phyloP scores from a whole-genome alignment of 306 rosid species.

The Senna tora region DNA sequence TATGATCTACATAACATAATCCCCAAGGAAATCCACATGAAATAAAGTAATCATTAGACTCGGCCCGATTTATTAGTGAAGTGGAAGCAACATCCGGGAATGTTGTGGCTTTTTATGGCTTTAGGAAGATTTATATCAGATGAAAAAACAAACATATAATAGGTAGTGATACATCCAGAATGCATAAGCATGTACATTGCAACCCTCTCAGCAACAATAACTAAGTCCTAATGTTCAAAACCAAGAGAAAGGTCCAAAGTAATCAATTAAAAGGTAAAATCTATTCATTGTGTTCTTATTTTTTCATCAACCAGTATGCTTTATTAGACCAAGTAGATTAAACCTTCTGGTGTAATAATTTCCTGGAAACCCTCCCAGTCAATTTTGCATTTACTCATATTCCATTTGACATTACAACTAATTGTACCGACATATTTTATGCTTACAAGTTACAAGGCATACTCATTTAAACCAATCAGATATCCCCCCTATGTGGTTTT shows the following conservation, averaged over 20 bases:
- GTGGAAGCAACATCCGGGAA: background rate
- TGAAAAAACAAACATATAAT: background rate
- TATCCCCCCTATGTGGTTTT: background rate
- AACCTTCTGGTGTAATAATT: background rate
- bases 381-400: background rate
- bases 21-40: background rate
- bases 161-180: background rate
- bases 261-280: background rate
- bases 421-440: background rate
- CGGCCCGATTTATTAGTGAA: background rate
- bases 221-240: background rate
- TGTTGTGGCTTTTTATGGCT: background rate
- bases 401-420: slow-evolving; percentile 3
- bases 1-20: background rate
- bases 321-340: background rate
- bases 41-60: background rate
- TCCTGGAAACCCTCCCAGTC: slow-evolving; percentile 8
- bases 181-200: background rate
- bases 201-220: slow-evolving; percentile 3
- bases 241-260: background rate
- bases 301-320: background rate
- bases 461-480: background rate
- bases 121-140: background rate
- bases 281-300: background rate
- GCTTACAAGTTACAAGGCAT: slow-evolving; percentile 13